These are phyloP conservation scores for Acephala macrosclerotiorum DNA, from an alignment of 2,329 filamentous ascomycete species.

Conservation along the genomic window DNA sequence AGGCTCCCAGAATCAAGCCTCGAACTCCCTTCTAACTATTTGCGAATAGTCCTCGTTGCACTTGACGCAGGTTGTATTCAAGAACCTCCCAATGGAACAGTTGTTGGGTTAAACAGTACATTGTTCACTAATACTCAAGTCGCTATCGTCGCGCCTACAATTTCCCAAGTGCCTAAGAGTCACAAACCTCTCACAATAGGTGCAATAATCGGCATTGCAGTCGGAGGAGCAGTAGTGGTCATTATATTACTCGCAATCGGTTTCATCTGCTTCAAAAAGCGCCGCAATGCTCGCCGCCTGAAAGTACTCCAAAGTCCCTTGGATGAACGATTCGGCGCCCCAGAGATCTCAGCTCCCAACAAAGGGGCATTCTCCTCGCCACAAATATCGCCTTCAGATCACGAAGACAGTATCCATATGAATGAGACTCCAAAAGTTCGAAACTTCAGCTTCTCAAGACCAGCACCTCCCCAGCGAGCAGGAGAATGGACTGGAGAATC, in stretches of 20 bases:
- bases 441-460: slow-evolving; percentile 17
- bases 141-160: slow-evolving; percentile 32
- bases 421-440: slow-evolving; percentile 9
- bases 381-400: slow-evolving; percentile 17
- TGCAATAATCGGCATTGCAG: slow-evolving; percentile 38
- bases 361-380: slow-evolving; percentile 20
- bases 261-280: slow-evolving; percentile 33
- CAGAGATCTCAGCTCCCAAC: slow-evolving; percentile 38
- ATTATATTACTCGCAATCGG: slow-evolving; percentile 25
- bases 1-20: not conserved
- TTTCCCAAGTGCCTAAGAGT: slow-evolving; percentile 10
- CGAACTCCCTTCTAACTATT: not conserved
- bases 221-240: slow-evolving; percentile 30
- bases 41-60: slow-evolving; percentile 37
- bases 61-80: slow-evolving; percentile 41
- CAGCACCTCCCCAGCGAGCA: slow-evolving; percentile 11
- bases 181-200: slow-evolving; percentile 30
- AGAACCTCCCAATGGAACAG: slow-evolving; percentile 29
- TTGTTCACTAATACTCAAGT: slow-evolving; percentile 39
- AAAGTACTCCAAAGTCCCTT: slow-evolving; percentile 32
- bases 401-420: slow-evolving; percentile 17
- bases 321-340: slow-evolving; percentile 39
- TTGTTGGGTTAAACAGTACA: slow-evolving; percentile 37
- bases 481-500: slow-evolving; percentile 16
- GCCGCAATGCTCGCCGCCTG: slow-evolving; percentile 15